Evolutionary conservation across 176 grass and related monocot species (phyloP), one percentile per base, ranked within the genome.

Genomic region (Lolium rigidum): DNA sequence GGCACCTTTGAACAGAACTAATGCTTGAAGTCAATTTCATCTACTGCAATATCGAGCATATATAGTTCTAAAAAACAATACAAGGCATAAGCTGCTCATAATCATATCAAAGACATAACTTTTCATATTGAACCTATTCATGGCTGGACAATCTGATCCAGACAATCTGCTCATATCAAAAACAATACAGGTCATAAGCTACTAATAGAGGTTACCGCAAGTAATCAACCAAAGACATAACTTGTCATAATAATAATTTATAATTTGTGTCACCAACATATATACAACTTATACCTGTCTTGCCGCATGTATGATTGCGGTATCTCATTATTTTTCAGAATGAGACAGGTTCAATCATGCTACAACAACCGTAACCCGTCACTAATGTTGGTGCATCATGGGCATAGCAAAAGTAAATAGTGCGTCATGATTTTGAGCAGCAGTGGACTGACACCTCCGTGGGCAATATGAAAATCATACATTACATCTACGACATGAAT

Each of bases 21-120:
- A 82, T 59, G 86, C 20, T 22, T 10, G 17, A n/a, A 31, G 81
- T 44, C 67, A 43, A 25, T 60, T 44, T 73, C 38, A 13, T 60
- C n/a, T 57, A 83, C 14, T 0, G 9, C 68, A 59, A 46, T 26
- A 86, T 5, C 47, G 59, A 83, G 15, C 24, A 31, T 31, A 31
- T 31, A 18, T 71, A 72, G 41, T 43, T 43, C 41, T 43, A 7
- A 4, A 43, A 43, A 43, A 67, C 28, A 31, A 31, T 31, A 31
- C 28, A 31, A 31, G 28, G 28, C 28, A 31, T 31, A 31, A 31
- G 28, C 28, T 31, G 28, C 28, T 31, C 28, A 31, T 31, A 31
- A 31, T 31, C 28, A 31, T n/a, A 31, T 2, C 28, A 31, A 31
- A 31, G 28, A 31, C 28, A 31, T 31, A 31, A 31, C 28, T 31